These are phyloP conservation scores for Ophiognomonia clavigignenti-juglandacearum DNA, from an alignment of 2,329 filamentous ascomycete genomes.

Conservation along the genomic window DNA sequence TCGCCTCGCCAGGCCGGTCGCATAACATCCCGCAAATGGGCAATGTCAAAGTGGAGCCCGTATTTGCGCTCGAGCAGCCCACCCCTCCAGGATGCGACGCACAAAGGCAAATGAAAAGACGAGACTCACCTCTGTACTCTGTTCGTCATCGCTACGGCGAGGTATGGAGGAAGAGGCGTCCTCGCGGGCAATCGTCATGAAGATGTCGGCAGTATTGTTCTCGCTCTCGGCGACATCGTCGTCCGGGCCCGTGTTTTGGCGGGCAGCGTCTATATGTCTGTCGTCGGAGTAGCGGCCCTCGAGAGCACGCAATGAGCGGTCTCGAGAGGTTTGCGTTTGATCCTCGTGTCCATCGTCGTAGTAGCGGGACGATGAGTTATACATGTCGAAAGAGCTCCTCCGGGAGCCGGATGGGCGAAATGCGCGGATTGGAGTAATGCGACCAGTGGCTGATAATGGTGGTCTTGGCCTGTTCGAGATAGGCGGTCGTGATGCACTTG, in stretches of 20 bases:
- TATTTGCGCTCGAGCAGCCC: not conserved
- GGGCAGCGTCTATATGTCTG: slow-evolving; percentile 31
- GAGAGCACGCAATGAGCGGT: slow-evolving; percentile 45
- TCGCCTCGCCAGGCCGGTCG: no score
- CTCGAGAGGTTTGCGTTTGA: slow-evolving; percentile 39
- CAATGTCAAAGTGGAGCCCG: slow-evolving; percentile 3
- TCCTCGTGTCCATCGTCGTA: slow-evolving; percentile 39
- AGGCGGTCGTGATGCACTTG: slow-evolving; percentile 39
- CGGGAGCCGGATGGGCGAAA: slow-evolving; percentile 55
- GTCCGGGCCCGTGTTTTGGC: slow-evolving; percentile 38
- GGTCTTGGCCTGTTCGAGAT: slow-evolving; percentile 44
- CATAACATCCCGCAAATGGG: slow-evolving; percentile 11
- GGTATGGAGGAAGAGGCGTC: slow-evolving; percentile 29
- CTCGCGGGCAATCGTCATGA: slow-evolving; percentile 54
- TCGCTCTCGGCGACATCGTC: slow-evolving; percentile 30
- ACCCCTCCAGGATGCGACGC: not conserved
- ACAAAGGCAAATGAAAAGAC: not conserved
- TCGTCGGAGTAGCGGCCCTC: slow-evolving; percentile 40
- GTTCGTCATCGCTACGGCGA: slow-evolving; percentile 30
- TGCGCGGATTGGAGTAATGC: slow-evolving; percentile 49
- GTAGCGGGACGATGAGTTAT: slow-evolving; percentile 34
- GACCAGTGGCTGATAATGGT: slow-evolving; percentile 23
- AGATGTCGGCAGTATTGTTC: slow-evolving; percentile 50
- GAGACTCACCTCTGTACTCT: slow-evolving; percentile 12
- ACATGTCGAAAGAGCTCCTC: slow-evolving; percentile 53